Evolutionary conservation across 2,329 filamentous ascomycete species (phyloP), one percentile per base, ranked within the genome.

Genomic region (Neofusicoccum parvum): DNA sequence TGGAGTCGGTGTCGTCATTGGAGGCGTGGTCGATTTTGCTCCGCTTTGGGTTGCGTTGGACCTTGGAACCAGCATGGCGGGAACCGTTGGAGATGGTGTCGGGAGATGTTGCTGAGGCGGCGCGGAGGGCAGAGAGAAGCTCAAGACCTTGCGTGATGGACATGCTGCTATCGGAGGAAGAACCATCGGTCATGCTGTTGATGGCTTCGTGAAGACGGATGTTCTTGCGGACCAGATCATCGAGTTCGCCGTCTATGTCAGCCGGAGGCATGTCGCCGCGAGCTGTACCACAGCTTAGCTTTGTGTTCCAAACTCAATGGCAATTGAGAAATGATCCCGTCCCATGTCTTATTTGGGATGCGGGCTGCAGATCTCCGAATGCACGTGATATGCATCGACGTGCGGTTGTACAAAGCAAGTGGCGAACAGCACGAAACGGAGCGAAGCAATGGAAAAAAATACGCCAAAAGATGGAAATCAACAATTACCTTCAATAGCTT

Each of bases 141-240:
- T 78, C 78, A 64, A 84, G 75, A 64, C 77, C 77, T 62, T 80
- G 78, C 60, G 72, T 72, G 60, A 79, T 75, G 63, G 69, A 69
- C 58, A 78, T 70, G 58, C 80, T 79, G 71, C 80, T 81, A 56
- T 76, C 75, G 64, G 76, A 75, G 27, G 79, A 77, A 51, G 79
- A 76, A 50, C 80, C 79, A 65, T 80, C 77, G 50, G 82, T 74
- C 37, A 80, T 75, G 56, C 79, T 75, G 49, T 77, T 70, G 43
- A 82, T 78, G 67, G 82, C 79, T 66, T 84, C 81, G 69, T 73
- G 76, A 17, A 83, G 72, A 63, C 80, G 81, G 69, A 84, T 78
- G 65, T 83, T 82, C 46, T 82, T 81, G 41, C 82, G 79, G 49
- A 82, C 78, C 15, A 79, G 74, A 41, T 78, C 73, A 68, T 83